Percentiles rank a stretch among this genome's conserved stretches.
phyloP scores from a whole-genome alignment of 805 yeast species.

The Zygoascus flipseniorum region DNA sequence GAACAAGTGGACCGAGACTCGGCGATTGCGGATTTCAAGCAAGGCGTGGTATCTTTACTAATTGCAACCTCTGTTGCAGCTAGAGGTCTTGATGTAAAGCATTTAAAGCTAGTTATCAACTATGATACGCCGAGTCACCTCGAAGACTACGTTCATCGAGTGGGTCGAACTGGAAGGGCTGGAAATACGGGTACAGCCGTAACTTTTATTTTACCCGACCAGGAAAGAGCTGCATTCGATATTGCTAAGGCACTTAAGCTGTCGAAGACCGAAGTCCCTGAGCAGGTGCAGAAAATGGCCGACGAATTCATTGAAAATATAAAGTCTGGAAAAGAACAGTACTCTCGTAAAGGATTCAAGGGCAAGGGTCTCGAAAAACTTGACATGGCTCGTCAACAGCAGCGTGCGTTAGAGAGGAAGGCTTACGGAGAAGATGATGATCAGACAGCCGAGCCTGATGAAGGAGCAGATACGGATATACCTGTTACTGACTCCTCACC shows the following conservation, averaged over 20 bases:
- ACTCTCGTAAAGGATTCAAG: slow-evolving; percentile 69
- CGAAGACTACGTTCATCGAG: slow-evolving; percentile 94
- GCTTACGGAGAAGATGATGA: slow-evolving; percentile 38
- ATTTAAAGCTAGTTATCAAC: slow-evolving; percentile 70
- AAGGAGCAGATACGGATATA: slow-evolving; percentile 18
- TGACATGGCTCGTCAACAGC: slow-evolving; percentile 50
- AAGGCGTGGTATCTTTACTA: slow-evolving; percentile 49
- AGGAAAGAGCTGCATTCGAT: slow-evolving; percentile 59
- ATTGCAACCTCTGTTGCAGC: slow-evolving; percentile 95
- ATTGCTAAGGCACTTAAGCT: slow-evolving; percentile 59
- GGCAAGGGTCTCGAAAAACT: slow-evolving; percentile 84
- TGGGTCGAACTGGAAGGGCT: slow-evolving; percentile 94
- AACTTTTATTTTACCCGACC: slow-evolving; percentile 56
- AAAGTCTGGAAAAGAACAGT: slow-evolving; percentile 55
- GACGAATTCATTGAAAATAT: slow-evolving; percentile 49
- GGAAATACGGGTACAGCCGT: slow-evolving; percentile 68
- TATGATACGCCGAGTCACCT: slow-evolving; percentile 77
- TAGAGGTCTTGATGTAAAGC: slow-evolving; percentile 89
- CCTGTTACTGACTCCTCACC: neutral
- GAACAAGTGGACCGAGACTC: slow-evolving; percentile 74
- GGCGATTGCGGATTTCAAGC: slow-evolving; percentile 62
- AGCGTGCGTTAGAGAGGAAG: slow-evolving; percentile 41
- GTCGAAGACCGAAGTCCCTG: slow-evolving; percentile 48
- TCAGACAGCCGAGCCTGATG: slow-evolving; percentile 25
- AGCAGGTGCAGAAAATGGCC: slow-evolving; percentile 43